phyloP scores from a whole-genome alignment of 768 basidiomycete species.

The Suillus ampliporus region DNA sequence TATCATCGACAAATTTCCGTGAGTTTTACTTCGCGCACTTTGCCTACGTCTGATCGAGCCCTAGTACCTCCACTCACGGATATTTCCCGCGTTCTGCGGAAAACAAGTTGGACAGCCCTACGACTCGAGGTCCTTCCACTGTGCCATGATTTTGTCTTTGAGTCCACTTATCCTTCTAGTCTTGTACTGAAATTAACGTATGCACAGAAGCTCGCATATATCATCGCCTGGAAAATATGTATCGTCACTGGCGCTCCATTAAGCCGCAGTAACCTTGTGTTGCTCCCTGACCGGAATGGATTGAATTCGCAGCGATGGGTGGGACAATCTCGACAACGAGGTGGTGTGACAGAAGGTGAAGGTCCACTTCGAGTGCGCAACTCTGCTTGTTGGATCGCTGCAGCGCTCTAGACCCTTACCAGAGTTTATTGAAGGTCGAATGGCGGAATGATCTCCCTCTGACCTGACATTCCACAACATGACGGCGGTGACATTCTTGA shows the following conservation, averaged over 20 bases:
- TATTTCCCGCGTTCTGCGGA: conserved; percentile 13
- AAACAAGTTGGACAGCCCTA: background rate
- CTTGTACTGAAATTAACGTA: too few species aligned
- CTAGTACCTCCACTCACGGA: conserved; percentile 20
- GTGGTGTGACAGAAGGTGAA: background rate
- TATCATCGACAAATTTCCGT: conserved; percentile 26
- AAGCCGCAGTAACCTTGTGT: too few species aligned
- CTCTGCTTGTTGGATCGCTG: background rate
- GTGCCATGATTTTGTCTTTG: too few species aligned
- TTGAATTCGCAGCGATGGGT: too few species aligned
- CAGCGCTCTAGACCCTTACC: background rate
- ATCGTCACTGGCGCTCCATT: too few species aligned
- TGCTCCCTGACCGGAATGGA: too few species aligned
- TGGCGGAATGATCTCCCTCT: background rate
- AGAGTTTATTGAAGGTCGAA: background rate
- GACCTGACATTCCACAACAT: too few species aligned
- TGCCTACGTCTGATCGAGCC: background rate
- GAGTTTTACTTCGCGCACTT: conserved; percentile 15
- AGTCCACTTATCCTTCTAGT: too few species aligned
- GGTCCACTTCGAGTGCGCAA: background rate
- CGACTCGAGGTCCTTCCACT: conserved; percentile 12
- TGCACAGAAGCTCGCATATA: too few species aligned
- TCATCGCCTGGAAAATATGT: too few species aligned
- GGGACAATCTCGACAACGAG: background rate
- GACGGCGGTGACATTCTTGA: background rate